phyloP scores from a whole-genome alignment of 2,329 filamentous ascomycete genomes.

The Paraconiothyrium brasiliense region DNA sequence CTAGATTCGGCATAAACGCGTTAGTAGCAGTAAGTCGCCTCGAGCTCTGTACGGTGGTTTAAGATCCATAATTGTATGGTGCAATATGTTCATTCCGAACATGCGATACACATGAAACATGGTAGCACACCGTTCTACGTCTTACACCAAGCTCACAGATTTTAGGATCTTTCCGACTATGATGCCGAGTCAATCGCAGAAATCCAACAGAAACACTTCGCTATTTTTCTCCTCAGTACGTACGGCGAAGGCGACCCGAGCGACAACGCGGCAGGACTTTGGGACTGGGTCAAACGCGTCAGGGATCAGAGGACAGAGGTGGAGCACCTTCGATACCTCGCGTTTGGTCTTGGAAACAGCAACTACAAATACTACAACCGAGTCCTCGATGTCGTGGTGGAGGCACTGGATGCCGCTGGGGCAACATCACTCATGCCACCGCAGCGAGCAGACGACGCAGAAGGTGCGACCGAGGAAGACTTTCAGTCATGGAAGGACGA shows the following conservation, averaged over 20 bases:
- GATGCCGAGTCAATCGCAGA: constrained; percentile 53
- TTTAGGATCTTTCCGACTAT: constrained; percentile 58
- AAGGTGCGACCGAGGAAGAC: constrained; percentile 55
- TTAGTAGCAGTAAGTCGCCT: constrained; percentile 42
- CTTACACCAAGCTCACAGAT: background rate
- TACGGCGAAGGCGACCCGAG: constrained; percentile 53
- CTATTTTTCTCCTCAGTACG: constrained; percentile 50
- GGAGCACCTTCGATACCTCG: constrained; percentile 50
- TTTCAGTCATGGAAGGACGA: constrained; percentile 55
- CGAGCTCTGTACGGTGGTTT: background rate
- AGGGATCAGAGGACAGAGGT: constrained; percentile 29
- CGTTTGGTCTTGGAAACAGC: constrained; percentile 58
- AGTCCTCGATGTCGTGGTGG: constrained; percentile 50
- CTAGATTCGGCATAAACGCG: constrained; percentile 52
- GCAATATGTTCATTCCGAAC: background rate
- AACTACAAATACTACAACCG: constrained; percentile 60
- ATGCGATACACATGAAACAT: background rate
- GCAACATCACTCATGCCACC: constrained; percentile 43
- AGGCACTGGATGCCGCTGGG: constrained; percentile 44
- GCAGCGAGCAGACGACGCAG: constrained; percentile 53
- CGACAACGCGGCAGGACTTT: constrained; percentile 49
- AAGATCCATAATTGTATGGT: background rate
- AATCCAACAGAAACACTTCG: constrained; percentile 38
- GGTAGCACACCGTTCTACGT: background rate
- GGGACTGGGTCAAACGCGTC: constrained; percentile 47